Conservation (phyloP, 148 eudicot genomes). For the Vaccinium corymbosum region DNA sequence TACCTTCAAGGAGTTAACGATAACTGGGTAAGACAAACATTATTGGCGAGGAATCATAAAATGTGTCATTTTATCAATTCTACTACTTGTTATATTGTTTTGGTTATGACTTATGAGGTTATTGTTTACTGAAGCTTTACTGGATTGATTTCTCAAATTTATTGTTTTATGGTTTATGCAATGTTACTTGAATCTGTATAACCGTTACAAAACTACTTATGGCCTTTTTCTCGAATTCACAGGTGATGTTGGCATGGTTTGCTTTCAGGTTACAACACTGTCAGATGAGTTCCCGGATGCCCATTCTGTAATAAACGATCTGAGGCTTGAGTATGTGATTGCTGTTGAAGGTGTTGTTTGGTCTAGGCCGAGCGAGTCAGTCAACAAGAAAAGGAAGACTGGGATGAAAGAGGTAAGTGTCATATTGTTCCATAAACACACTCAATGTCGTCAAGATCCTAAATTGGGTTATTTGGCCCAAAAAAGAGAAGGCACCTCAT, state of each 20-base stretch:
- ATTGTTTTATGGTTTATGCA: background rate
- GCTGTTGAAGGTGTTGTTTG: constrained; percentile 78
- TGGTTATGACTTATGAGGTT: too few species aligned
- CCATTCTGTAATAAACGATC: constrained; percentile 54
- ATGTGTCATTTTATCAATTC: too few species aligned
- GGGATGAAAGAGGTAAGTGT: constrained; percentile 71
- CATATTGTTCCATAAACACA: background rate
- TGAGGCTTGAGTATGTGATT: constrained; percentile 86
- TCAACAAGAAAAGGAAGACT: constrained; percentile 81
- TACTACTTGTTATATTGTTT: too few species aligned
- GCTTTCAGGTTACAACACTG: constrained; percentile 70
- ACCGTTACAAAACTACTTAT: background rate
- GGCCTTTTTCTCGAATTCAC: background rate
- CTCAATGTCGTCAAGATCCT: background rate
- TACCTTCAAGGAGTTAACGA: too few species aligned
- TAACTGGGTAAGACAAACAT: too few species aligned
- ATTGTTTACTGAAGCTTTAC: too few species aligned
- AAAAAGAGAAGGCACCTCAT: background rate
- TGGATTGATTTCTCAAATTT: background rate
- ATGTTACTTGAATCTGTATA: background rate
- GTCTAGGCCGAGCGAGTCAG: constrained; percentile 64
- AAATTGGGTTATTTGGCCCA: background rate
- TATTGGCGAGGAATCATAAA: too few species aligned
- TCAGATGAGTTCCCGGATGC: constrained; percentile 90
- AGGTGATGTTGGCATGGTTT: background rate